phyloP scores from a whole-genome alignment of 2,329 filamentous ascomycete species.

The Zymoseptoria tritici region DNA sequence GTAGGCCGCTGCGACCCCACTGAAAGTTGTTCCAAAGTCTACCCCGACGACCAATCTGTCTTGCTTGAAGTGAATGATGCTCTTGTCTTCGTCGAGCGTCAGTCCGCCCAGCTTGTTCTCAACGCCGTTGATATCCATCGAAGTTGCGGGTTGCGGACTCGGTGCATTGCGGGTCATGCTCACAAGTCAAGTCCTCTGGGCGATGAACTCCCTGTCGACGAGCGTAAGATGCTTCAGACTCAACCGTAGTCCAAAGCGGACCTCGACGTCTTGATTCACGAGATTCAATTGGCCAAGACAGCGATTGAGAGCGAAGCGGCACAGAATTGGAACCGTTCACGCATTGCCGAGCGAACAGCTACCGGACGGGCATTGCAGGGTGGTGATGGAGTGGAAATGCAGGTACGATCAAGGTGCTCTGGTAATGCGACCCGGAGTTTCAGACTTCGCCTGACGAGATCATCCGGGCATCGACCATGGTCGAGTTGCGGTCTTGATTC shows the following conservation, averaged over 20 bases:
- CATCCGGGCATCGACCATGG: neutral
- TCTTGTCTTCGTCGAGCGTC: conserved; percentile 8
- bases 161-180: conserved; percentile 16
- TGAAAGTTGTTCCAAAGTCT: conserved; percentile 81
- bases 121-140: conserved; percentile 14
- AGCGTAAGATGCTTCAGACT: neutral
- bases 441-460: neutral
- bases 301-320: neutral
- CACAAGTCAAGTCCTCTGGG: neutral
- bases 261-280: neutral
- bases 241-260: neutral
- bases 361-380: neutral
- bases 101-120: conserved; percentile 9
- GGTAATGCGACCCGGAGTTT: neutral
- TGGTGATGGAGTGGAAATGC: neutral
- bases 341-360: neutral
- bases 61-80: conserved; percentile 7
- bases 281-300: neutral
- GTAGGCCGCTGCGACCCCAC: conserved; percentile 51
- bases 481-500: neutral
- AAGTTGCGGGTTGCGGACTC: conserved; percentile 1
- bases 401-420: neutral
- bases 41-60: conserved; percentile 70
- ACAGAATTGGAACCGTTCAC: neutral
- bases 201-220: neutral